Evolutionary conservation across 148 eudicot species (phyloP).

Genomic region (Polygonum aviculare): DNA sequence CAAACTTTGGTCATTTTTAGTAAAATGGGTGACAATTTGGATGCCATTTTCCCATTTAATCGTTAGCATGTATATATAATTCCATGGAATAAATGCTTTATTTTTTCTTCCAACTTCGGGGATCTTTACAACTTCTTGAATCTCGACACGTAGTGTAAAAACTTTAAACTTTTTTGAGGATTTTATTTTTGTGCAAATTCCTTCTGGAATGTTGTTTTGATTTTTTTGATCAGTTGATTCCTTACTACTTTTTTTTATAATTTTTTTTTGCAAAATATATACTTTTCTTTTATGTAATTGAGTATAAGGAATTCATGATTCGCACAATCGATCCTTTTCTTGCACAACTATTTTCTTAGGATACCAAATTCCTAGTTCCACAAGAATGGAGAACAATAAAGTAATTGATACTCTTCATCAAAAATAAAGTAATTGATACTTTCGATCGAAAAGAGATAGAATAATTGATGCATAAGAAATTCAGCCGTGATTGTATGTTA

Average conservation of each 20-base stretch:
- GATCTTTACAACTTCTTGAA: neutral
- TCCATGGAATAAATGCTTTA: neutral
- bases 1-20: neutral
- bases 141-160: neutral
- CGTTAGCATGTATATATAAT: neutral
- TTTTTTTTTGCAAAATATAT: no score
- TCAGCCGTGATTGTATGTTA: neutral
- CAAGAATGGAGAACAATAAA: neutral
- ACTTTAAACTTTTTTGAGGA: neutral
- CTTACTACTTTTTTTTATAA: neutral
- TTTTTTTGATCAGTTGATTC: neutral
- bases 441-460: no score
- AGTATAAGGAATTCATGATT: neutral
- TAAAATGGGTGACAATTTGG: neutral
- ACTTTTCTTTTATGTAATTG: no score
- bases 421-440: no score
- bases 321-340: neutral
- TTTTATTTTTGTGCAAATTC: neutral
- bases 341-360: neutral
- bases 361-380: neutral
- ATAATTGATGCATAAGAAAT: neutral
- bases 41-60: neutral
- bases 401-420: no score
- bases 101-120: neutral
- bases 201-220: neutral